These are phyloP conservation scores for Gigaspora rosea DNA, from an alignment of 192 early-diverging fungal genomes.

Conservation along the genomic window DNA sequence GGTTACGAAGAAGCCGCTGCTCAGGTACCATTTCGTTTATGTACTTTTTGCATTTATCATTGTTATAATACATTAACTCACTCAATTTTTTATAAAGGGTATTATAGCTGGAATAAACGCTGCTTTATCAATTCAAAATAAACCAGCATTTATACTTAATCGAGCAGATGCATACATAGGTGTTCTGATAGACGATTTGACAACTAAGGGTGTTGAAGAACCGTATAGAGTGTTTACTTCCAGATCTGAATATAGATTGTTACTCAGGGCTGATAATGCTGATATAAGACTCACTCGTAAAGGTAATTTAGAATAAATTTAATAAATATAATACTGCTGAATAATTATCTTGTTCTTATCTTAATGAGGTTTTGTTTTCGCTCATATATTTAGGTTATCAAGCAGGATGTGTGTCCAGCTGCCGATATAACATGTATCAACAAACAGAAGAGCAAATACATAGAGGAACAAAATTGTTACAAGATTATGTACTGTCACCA, in stretches of 20 bases:
- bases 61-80: background rate
- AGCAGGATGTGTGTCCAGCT: constrained; percentile 51
- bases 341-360: background rate
- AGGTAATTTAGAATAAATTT: constrained; percentile 38
- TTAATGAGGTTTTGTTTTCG: background rate
- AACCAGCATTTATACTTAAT: constrained; percentile 63
- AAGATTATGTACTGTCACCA: constrained; percentile 50
- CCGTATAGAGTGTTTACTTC: constrained; percentile 83
- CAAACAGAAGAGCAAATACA: constrained; percentile 49
- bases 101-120: constrained; percentile 80
- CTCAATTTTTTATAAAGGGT: constrained; percentile 39
- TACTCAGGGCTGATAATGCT: constrained; percentile 77
- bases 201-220: constrained; percentile 79
- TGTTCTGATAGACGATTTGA: constrained; percentile 80
- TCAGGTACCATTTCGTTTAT: constrained; percentile 39
- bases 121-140: constrained; percentile 55
- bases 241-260: constrained; percentile 80
- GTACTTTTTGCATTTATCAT: background rate
- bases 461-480: constrained; percentile 51
- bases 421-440: constrained; percentile 50
- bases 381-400: constrained; percentile 44
- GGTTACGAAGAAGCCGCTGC: constrained; percentile 85
- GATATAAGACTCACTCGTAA: constrained; percentile 73
- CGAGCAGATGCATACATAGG: constrained; percentile 82
- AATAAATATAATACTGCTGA: background rate